phyloP scores from a whole-genome alignment of 208 protist genomes.

The Acanthamoeba royreba region DNA sequence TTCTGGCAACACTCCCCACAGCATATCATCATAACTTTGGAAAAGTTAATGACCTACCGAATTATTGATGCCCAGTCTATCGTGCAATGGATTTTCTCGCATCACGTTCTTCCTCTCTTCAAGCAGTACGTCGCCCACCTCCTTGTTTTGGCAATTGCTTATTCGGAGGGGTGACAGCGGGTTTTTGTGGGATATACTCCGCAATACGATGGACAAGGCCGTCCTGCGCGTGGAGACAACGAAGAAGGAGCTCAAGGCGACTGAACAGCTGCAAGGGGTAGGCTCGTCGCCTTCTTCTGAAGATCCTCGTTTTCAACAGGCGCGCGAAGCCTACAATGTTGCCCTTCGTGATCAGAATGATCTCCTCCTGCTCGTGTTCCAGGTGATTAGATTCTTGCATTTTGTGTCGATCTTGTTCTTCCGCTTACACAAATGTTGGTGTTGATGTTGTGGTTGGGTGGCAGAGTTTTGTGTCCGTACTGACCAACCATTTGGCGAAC shows the following conservation, averaged over 20 bases:
- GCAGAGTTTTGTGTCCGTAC: background rate
- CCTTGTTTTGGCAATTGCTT: background rate
- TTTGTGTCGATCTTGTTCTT: background rate
- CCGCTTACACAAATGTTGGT: background rate
- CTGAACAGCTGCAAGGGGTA: background rate
- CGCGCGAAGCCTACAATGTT: background rate
- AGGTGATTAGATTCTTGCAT: background rate
- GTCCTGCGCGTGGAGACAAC: background rate
- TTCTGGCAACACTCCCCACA: background rate
- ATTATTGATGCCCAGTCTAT: background rate
- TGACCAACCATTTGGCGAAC: conserved; percentile 18
- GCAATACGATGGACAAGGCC: conserved; percentile 17
- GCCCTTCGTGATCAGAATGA: conserved; percentile 19
- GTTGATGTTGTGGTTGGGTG: background rate
- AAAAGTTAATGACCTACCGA: conserved; percentile 36
- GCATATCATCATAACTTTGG: background rate
- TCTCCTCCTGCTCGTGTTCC: conserved; percentile 11
- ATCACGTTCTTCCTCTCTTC: background rate
- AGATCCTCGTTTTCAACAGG: background rate
- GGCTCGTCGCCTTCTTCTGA: background rate
- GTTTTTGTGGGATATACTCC: background rate
- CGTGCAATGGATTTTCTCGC: conserved; percentile 8
- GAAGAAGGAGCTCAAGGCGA: background rate
- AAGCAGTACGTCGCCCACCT: background rate
- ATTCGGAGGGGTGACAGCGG: background rate